Evolutionary conservation across 495 filamentous ascomycete species (phyloP).

Genomic region (Trichocladium uniseriatum): DNA sequence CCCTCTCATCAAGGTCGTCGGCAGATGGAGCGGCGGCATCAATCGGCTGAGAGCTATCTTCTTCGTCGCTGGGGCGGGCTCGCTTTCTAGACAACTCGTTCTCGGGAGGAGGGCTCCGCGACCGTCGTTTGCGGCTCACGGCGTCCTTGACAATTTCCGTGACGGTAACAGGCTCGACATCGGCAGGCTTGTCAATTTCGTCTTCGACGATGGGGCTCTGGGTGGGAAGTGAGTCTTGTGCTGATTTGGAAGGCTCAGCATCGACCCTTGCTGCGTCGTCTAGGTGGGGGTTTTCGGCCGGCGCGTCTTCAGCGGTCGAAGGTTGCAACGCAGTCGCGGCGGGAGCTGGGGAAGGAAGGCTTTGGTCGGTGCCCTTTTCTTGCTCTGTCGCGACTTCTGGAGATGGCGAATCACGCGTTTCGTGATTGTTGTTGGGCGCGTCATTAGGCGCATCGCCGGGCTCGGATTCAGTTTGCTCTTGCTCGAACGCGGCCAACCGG

Average conservation of each 20-base stretch:
- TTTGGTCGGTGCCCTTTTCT: background rate
- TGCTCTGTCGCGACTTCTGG: background rate
- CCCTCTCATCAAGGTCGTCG: background rate
- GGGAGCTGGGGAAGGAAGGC: background rate
- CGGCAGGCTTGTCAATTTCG: conserved; percentile 6
- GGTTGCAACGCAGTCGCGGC: background rate
- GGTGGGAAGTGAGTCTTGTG: background rate
- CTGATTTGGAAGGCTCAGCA: background rate
- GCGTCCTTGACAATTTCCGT: conserved; percentile 43
- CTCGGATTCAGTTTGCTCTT: background rate
- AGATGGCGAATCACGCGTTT: background rate
- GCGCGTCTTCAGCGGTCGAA: background rate
- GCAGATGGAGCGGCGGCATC: conserved; percentile 2
- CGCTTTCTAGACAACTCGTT: conserved; percentile 38
- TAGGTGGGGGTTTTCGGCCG: background rate
- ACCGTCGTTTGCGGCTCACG: conserved; percentile 67
- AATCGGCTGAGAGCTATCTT: background rate
- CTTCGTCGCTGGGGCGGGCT: conserved; percentile 23
- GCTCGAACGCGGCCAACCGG: conserved; percentile 27
- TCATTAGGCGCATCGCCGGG: background rate
- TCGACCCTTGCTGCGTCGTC: background rate
- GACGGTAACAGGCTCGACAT: conserved; percentile 3
- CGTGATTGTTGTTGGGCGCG: background rate
- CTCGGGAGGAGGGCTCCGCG: conserved; percentile 53
- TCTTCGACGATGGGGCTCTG: background rate